Conservation (phyloP, 2,329 filamentous ascomycete species). For the Fusarium beomiforme region DNA sequence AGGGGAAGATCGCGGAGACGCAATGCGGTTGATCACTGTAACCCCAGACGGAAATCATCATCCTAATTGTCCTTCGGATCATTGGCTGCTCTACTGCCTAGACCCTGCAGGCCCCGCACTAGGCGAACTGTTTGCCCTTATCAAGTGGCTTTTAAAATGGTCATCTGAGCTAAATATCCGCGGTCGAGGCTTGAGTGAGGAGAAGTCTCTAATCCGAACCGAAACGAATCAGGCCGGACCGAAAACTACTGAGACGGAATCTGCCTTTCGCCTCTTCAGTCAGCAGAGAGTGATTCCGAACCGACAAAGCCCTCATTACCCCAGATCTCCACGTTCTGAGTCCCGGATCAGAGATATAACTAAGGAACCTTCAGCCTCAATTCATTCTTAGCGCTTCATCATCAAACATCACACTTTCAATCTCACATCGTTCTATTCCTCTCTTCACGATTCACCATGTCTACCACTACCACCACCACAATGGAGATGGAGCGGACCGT, state of each 20-base stretch:
- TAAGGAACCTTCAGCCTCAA: constrained; percentile 31
- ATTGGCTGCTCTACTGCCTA: not conserved
- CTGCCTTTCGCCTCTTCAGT: not conserved
- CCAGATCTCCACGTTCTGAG: not conserved
- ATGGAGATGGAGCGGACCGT: constrained; percentile 32
- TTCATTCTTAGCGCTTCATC: constrained; percentile 19
- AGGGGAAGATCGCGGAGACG: constrained; percentile 21
- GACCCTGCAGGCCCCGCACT: not conserved
- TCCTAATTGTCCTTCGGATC: not conserved
- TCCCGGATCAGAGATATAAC: constrained; percentile 21
- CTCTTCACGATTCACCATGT: constrained; percentile 11
- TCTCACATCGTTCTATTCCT: not conserved
- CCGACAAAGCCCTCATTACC: not conserved
- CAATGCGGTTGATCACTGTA: constrained; percentile 8
- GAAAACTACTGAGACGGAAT: not conserved
- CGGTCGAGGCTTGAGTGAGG: not conserved
- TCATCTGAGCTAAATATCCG: constrained; percentile 3
- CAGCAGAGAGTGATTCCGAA: not conserved
- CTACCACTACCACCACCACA: constrained; percentile 18
- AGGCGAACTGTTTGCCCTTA: not conserved
- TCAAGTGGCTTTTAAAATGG: not conserved
- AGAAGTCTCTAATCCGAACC: not conserved
- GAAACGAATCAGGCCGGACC: constrained; percentile 15
- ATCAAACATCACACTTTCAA: constrained; percentile 5
- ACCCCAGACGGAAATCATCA: not conserved